Evolutionary conservation across 2,329 filamentous ascomycete genomes (phyloP).

Genomic region (Mycosphaerella arachidis): DNA sequence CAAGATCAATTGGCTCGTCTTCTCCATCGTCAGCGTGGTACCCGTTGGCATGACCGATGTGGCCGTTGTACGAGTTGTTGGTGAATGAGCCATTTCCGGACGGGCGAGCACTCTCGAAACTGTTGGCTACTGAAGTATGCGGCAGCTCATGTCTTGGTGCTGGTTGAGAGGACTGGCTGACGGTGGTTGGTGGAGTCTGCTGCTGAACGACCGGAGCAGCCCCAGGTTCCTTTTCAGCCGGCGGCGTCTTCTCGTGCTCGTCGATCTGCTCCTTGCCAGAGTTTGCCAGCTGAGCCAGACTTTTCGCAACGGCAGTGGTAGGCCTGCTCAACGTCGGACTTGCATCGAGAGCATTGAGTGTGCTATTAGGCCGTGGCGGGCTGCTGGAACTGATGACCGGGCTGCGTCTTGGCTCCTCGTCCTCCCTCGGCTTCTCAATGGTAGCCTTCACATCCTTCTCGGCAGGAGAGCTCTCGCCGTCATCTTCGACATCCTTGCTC

Average conservation of each 20-base stretch:
- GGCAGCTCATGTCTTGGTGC: constrained; percentile 19
- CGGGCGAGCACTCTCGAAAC: constrained; percentile 14
- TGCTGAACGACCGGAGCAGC: constrained; percentile 17
- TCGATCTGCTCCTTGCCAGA: constrained; percentile 12
- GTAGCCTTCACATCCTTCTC: constrained; percentile 15
- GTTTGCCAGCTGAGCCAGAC: constrained; percentile 27
- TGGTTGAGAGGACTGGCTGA: constrained; percentile 16
- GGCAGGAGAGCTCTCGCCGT: constrained; percentile 19
- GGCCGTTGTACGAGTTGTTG: constrained; percentile 4
- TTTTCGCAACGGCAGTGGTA: constrained; percentile 30
- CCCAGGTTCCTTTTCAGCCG: constrained; percentile 13
- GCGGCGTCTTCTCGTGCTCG: constrained; percentile 18
- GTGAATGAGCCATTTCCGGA: constrained; percentile 11
- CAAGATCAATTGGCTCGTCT: constrained; percentile 46
- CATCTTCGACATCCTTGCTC: constrained; percentile 21
- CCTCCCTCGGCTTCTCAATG: constrained; percentile 12
- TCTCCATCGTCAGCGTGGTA: constrained; percentile 40
- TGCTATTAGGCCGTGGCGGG: constrained; percentile 25
- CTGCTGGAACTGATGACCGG: constrained; percentile 33
- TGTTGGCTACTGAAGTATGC: constrained; percentile 19
- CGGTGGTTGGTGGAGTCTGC: constrained; percentile 23
- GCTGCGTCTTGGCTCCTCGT: constrained; percentile 23
- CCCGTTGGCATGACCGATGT: constrained; percentile 10
- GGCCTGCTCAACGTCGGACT: constrained; percentile 31
- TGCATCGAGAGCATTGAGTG: constrained; percentile 23